Base-by-base conservation (phyloP, 306 rosid genomes). In the Trichosanthes truncata region DNA sequence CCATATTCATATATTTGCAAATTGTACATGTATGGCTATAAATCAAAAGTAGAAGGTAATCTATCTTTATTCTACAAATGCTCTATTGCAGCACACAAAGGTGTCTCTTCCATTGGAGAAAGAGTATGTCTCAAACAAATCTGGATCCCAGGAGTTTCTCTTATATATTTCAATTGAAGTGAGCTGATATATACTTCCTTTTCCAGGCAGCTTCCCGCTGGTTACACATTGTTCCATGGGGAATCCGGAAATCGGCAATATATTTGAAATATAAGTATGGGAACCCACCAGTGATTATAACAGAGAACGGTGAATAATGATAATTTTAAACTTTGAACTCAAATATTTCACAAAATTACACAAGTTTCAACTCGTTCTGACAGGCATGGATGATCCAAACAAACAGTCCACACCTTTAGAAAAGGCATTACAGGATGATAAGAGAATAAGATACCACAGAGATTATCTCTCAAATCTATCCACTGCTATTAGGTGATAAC, bases 191-290 rank as follows among this genome's bases (percentile, higher is more conserved):
- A 15, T 31, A 82, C 21, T 69, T 65, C 25, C 78, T 72, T 80
- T 82, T 82, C 84, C 82, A 94, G 97, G 97, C 95, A 65, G 95
- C 96, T 78, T 94, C 97, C 62, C 63, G 82, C 71, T 94, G 98
- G 98, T 40, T 94, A 29, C 94, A 78, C 78, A 92, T 94, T 74
- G 98, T 94, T 5, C 97, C 98, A 55, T 94, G 98, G 98, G 98
- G 98, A 11, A 89, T 94, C 79, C 74, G 92, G 65, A 92, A 89
- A 84, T 83, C 89, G 87, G 88, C 89, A 74, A 85, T 71, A 46
- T 81, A 92, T 83, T 87, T 92, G 80, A 94, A 89, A 78, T 82
- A 73, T 11, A 90, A 88, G 85, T 94, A 92, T 69, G 87, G 91
- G 36, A 86, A 94, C 79, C 90, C 89, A 9, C 87, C 96, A 11